Base-by-base conservation (phyloP, 2,329 filamentous ascomycete genomes). In the Aquanectria penicillioides region DNA sequence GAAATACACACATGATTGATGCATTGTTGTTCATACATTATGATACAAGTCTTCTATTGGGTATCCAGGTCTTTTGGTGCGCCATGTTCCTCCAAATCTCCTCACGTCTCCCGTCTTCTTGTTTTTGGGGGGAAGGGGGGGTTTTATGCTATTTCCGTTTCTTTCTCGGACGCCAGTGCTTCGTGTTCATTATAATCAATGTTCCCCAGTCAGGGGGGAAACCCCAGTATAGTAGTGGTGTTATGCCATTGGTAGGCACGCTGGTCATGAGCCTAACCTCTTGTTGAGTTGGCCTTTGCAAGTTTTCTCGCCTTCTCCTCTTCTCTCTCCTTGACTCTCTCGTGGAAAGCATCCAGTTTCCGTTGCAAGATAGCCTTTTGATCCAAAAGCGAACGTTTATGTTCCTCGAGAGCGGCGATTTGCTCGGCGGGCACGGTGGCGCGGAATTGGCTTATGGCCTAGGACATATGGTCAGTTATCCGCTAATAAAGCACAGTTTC, bases 371-470 rank as follows among this genome's bases (percentile, higher is more conserved):
- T 73, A 3, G 67, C 70, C 43, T 72, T 76, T 62, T 81, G 75
- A 5, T 69, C 69, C 25, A 80, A 52, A 29, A 84, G 69, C 17
- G 70, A 67, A 23, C 71, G 68, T 58, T 76, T 78, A 53, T 80
- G 81, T 18, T 69, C 71, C 62, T 83, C 74, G 44, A 84, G 76
- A 12, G 74, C 72, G 44, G 73, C 71, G 59, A 83, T 79, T 61
- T 83, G 80, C 23, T 83, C 79, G 31, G 76, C 76, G 29, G 75
- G 61, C 1, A 77, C 70, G 2, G 75, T 73, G 37, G 77, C 72
- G 29, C 77, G 70, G 61, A 83, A 77, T 41, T 76, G 67, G 18
- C 70, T 61, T 20, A 77, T 74, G 8, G 70, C 70, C 75, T 77
- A 13, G 22, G 15, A 20, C 22, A 20, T 12, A 37, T 29, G 6